Conservation (phyloP, 129 eudicot species). For the Centella asiatica region DNA sequence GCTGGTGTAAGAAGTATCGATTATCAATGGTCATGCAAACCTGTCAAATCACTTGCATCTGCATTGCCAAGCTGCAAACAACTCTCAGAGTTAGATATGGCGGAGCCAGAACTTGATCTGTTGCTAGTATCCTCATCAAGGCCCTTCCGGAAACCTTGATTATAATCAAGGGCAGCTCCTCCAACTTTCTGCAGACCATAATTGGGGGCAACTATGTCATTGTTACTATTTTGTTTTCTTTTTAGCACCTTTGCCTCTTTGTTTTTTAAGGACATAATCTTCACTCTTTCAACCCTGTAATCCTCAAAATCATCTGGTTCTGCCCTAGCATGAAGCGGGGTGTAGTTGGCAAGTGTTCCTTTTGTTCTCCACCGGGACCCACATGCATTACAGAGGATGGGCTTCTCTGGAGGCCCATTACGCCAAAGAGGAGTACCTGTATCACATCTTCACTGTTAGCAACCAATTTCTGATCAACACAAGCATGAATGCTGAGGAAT, state of each 20-base stretch:
- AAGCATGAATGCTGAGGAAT: not conserved
- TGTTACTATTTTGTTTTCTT: constrained; percentile 53
- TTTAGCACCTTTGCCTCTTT: constrained; percentile 68
- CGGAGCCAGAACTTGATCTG: constrained; percentile 97
- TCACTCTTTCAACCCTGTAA: constrained; percentile 48
- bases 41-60: constrained; percentile 92
- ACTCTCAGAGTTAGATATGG: constrained; percentile 88
- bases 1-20: not conserved
- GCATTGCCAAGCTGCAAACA: constrained; percentile 74
- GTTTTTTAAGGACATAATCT: constrained; percentile 55
- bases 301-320: constrained; percentile 76
- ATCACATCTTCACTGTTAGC: constrained; percentile 13
- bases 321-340: constrained; percentile 84
- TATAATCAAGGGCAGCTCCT: constrained; percentile 31
- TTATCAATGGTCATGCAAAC: constrained; percentile 24
- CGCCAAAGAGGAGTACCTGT: constrained; percentile 99
- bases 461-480: not conserved
- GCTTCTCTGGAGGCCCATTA: constrained; percentile 99
- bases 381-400: constrained; percentile 92
- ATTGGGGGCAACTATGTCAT: constrained; percentile 36
- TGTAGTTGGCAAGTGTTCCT: constrained; percentile 83
- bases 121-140: constrained; percentile 86
- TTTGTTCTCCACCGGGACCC: constrained; percentile 99
- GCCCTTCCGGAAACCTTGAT: constrained; percentile 41
- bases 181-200: constrained; percentile 42